Base-by-base conservation (phyloP, 2,329 filamentous ascomycete species). In the Fusarium udum region DNA sequence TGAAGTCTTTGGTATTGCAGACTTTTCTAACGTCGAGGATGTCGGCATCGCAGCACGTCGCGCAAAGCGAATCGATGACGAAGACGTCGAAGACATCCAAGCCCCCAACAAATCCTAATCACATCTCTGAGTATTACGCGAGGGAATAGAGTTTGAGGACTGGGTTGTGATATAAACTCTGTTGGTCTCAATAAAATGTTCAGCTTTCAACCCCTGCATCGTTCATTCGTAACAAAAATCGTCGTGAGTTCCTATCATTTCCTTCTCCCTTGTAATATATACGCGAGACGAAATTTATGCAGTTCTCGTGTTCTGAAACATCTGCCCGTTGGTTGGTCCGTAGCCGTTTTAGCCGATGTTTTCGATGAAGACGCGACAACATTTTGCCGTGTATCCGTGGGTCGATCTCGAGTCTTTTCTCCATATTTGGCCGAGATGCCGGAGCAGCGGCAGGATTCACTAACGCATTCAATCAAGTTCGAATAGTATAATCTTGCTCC, bases 21-120 rank as follows among this genome's bases (percentile, higher is more conserved):
- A 74, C 56, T 74, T 74, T 36, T 69, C 72, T 4, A 69, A 74
- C 1, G 24, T 74, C 2, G 71, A 74, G 7, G 71, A 74, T 14
- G 32, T 74, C 2, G 72, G 72, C 3, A 32, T 65, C 7, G 71
- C 72, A 9, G 65, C 71, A 14, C 56, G 34, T 1, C 46, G 58
- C 7, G 61, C 63, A 3, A 72, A 69, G n/a, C 43, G 43, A 14
- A 39, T 71, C 26, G 67, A 74, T 14, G 71, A 71, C 16, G 72
- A 74, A 6, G 68, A 59, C 7, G 67, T 69, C 8, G 67, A 70
- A 34, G 66, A 69, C 20, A 31, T 49, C 2, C 60, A 49, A 13
- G n/a, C 34, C 22, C 13, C 31, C 6, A 32, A 24, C 34, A 67
- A 67, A 12, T 48, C 55, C 7, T 67, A 40, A 55, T 40, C 34